Base-by-base conservation (phyloP, 805 yeast genomes). In the Groenewaldozyma salmanticensis region DNA sequence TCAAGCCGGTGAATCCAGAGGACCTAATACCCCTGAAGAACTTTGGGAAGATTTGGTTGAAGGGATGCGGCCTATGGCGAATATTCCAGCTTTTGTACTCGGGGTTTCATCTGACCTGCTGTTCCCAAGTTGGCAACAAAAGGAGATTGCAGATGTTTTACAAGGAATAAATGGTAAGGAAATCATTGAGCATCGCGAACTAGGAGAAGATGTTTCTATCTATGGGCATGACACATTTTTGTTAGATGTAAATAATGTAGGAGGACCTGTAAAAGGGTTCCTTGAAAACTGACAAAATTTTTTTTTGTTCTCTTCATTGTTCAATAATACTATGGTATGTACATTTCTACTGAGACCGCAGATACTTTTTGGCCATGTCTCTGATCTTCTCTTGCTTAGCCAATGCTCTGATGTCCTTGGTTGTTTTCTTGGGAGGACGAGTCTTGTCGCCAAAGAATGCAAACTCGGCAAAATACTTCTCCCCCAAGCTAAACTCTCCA, bases 81-180 rank as follows among this genome's bases (percentile, higher is more conserved):
- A 78, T 48, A 75, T 77, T 45, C 77, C 81, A 27, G 70, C 83
- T 3, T 66, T 88, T 42, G 84, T 88, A 3, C 72, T 88, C 39
- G 96, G 96, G 7, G 96, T 87, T n/a, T 92, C 84, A 55, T 80
- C 92, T 1, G 96, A 88, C 58, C 82, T 83, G 32, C 68, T 88
- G 39, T 88, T 88, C 67, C 96, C 96, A 1, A 84, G 80, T 29
- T 85, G 95, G 95, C 96, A 88, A 64, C 96, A 88, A 61, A 63
- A 78, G 42, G 96, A 88, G 57, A 77, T 85, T 42, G 78, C 76
- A 21, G 72, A 75, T 13, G 74, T 77, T 29, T 67, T 88, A 36
- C 62, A 58, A 39, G 57, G 63, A 33, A 65, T 62, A 3, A 56
- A 61, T 34, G 45, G 50, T 19, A 49, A 58, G 53, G 17, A 61